Evolutionary conservation across 2,329 filamentous ascomycete genomes (phyloP).

Genomic region (Cladorrhinum sp.): DNA sequence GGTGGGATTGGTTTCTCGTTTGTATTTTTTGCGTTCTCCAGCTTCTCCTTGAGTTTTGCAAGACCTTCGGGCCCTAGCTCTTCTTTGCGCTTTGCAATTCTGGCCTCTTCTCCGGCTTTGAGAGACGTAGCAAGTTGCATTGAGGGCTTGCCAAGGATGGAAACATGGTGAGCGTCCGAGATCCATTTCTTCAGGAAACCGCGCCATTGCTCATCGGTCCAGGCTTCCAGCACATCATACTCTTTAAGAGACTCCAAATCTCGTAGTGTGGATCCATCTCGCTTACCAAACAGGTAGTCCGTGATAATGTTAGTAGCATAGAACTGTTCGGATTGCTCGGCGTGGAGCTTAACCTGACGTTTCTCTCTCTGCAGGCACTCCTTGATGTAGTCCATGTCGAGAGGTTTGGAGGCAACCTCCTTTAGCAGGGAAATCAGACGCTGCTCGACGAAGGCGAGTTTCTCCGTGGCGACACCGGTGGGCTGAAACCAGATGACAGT

Average conservation of each 20-base stretch:
- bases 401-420: conserved; percentile 72
- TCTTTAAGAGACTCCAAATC: conserved; percentile 55
- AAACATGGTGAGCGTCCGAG: conserved; percentile 79
- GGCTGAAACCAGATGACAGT: conserved; percentile 83
- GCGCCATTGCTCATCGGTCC: conserved; percentile 83
- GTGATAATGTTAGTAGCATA: conserved; percentile 85
- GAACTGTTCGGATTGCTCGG: conserved; percentile 76
- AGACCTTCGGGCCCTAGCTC: conserved; percentile 80
- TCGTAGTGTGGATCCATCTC: conserved; percentile 73
- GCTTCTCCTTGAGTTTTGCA: conserved; percentile 66
- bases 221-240: conserved; percentile 69
- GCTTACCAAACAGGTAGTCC: conserved; percentile 85
- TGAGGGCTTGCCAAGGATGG: conserved; percentile 84
- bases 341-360: conserved; percentile 76
- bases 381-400: conserved; percentile 86
- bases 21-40: conserved; percentile 80
- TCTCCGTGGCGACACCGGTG: conserved; percentile 81
- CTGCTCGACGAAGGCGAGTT: conserved; percentile 78
- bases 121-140: conserved; percentile 73
- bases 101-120: conserved; percentile 75
- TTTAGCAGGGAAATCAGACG: conserved; percentile 80
- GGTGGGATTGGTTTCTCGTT: conserved; percentile 86
- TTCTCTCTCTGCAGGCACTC: conserved; percentile 83
- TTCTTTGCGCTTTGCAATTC: conserved; percentile 74
- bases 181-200: conserved; percentile 81